These are phyloP conservation scores for Termitomyces heimii DNA, from an alignment of 768 basidiomycete species.

Conservation along the genomic window DNA sequence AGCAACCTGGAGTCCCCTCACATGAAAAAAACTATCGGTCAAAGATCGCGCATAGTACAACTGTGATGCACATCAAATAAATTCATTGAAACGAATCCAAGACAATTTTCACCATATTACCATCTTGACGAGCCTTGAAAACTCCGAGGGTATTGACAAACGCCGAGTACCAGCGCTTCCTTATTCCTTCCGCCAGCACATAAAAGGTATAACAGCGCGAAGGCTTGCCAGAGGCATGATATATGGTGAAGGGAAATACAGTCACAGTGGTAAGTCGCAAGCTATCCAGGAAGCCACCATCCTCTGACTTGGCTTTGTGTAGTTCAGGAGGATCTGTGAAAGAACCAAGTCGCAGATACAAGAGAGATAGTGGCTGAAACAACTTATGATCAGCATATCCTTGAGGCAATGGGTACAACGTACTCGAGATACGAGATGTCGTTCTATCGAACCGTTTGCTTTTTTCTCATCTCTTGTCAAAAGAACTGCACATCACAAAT, in stretches of 20 bases:
- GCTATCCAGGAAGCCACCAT: conserved; percentile 49
- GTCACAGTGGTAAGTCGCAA: conserved; percentile 45
- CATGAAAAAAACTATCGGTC: conserved; percentile 58
- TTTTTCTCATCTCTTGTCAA: conserved; percentile 57
- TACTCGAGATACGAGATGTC: conserved; percentile 63
- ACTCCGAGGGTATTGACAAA: conserved; percentile 61
- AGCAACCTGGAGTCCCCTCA: conserved; percentile 29
- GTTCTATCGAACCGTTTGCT: conserved; percentile 38
- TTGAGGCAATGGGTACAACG: conserved; percentile 15
- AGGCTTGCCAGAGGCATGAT: conserved; percentile 54
- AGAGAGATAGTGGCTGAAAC: conserved; percentile 69
- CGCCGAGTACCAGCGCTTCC: conserved; percentile 58
- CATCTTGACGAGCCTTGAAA: conserved; percentile 59
- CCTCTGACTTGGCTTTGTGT: conserved; percentile 58
- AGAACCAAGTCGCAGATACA: conserved; percentile 66
- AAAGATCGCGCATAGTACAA: conserved; percentile 59
- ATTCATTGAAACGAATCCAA: background rate
- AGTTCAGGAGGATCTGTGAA: conserved; percentile 57
- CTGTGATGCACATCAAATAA: conserved; percentile 29
- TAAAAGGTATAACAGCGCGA: conserved; percentile 70
- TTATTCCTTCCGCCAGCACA: conserved; percentile 46
- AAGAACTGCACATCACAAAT: conserved; percentile 39
- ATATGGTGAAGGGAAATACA: conserved; percentile 74
- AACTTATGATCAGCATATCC: background rate
- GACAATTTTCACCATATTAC: conserved; percentile 54